phyloP scores from a whole-genome alignment of 495 filamentous ascomycete species.

The Bacidia rubella region DNA sequence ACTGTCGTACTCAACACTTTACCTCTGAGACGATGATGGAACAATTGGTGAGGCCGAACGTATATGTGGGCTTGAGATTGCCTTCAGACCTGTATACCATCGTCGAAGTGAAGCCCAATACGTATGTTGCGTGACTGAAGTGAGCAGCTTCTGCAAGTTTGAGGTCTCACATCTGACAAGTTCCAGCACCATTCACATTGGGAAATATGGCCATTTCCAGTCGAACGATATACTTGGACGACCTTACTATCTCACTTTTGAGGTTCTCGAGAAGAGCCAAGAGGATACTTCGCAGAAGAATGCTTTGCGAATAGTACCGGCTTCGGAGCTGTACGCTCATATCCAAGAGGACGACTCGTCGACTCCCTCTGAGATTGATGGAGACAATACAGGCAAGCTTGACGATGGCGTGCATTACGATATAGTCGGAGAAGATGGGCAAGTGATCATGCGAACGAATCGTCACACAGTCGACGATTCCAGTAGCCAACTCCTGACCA shows the following conservation, averaged over 20 bases:
- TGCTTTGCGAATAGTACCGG: conserved; percentile 63
- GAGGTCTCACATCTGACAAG: conserved; percentile 16
- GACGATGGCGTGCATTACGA: conserved; percentile 37
- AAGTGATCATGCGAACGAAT: conserved; percentile 62
- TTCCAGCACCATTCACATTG: conserved; percentile 61
- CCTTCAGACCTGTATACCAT: conserved; percentile 53
- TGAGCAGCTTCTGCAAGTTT: conserved; percentile 17
- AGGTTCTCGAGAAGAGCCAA: conserved; percentile 65
- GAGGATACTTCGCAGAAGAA: conserved; percentile 38
- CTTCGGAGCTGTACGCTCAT: conserved; percentile 72
- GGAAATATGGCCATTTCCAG: conserved; percentile 81
- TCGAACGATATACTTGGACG: conserved; percentile 75
- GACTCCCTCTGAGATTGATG: conserved; percentile 35
- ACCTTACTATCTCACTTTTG: conserved; percentile 82
- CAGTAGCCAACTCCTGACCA: conserved; percentile 65
- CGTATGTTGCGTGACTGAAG: conserved; percentile 42
- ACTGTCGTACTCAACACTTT: no score
- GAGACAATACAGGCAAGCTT: conserved; percentile 25
- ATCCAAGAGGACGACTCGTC: conserved; percentile 41
- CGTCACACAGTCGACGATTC: conserved; percentile 67
- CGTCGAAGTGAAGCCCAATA: conserved; percentile 55
- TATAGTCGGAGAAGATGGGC: conserved; percentile 37
- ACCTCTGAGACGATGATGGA: conserved; percentile 6
- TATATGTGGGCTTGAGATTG: conserved; percentile 50
- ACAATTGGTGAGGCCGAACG: conserved; percentile 42